These are phyloP conservation scores for Cladophialophora bantiana DNA, from an alignment of 2,329 filamentous ascomycete genomes.

Conservation along the genomic window DNA sequence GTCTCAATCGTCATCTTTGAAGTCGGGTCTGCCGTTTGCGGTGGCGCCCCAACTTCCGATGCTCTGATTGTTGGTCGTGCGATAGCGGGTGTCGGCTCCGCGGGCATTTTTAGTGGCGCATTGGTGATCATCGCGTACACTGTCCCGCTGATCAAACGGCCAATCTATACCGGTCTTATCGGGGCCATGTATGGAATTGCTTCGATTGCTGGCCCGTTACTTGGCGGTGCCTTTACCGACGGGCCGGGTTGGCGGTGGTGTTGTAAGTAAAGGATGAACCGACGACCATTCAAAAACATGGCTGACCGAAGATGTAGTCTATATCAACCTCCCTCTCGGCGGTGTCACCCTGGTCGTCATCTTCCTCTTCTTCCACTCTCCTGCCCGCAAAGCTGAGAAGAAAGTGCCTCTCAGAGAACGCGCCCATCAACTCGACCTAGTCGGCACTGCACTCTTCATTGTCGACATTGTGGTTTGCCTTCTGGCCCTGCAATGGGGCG, in stretches of 20 bases:
- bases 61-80: slow-evolving; percentile 46
- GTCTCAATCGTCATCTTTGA: slow-evolving; percentile 53
- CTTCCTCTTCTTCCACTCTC: slow-evolving; percentile 55
- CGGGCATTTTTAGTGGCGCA: slow-evolving; percentile 44
- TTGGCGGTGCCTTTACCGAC: slow-evolving; percentile 52
- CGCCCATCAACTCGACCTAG: slow-evolving; percentile 51
- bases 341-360: slow-evolving; percentile 54
- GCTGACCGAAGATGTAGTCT: slow-evolving; percentile 44
- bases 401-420: slow-evolving; percentile 48
- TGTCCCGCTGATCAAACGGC: slow-evolving; percentile 62
- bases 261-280: slow-evolving; percentile 15
- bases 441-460: slow-evolving; percentile 56
- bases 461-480: slow-evolving; percentile 56
- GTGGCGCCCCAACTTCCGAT: slow-evolving; percentile 44
- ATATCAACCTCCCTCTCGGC: slow-evolving; percentile 54
- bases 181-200: slow-evolving; percentile 54
- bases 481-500: slow-evolving; percentile 58
- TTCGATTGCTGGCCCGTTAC: slow-evolving; percentile 49
- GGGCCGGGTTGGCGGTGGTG: slow-evolving; percentile 49
- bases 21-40: slow-evolving; percentile 54
- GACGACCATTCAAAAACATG: neutral
- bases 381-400: slow-evolving; percentile 43
- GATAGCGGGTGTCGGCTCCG: slow-evolving; percentile 44
- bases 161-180: slow-evolving; percentile 61
- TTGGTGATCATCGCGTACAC: slow-evolving; percentile 46